Evolutionary conservation across 305 asterid genomes (phyloP).

Genomic region (Rubia occidens): DNA sequence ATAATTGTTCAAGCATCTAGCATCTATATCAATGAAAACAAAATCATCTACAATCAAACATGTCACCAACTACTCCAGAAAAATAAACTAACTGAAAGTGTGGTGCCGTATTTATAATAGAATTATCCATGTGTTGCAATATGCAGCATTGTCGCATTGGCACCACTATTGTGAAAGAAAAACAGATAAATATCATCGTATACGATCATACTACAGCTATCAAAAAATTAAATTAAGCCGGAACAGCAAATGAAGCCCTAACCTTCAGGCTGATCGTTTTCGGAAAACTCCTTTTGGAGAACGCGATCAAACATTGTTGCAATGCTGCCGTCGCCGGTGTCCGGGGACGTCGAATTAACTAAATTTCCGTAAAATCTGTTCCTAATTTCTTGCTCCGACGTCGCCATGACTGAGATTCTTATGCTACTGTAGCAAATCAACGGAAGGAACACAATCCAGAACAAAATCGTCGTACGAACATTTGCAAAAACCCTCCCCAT

Average conservation of each 20-base stretch:
- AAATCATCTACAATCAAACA: background rate
- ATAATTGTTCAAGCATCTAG: background rate
- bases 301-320: slow-evolving; percentile 96
- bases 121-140: background rate
- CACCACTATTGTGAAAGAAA: too few relatives aligned
- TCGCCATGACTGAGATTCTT: slow-evolving; percentile 30
- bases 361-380: slow-evolving; percentile 76
- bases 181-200: too few relatives aligned
- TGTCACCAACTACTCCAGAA: background rate
- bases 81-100: background rate
- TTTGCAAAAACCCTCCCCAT: slow-evolving; percentile 25
- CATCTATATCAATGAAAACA: too few relatives aligned
- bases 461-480: slow-evolving; percentile 21
- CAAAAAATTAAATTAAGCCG: background rate
- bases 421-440: slow-evolving; percentile 25
- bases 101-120: background rate
- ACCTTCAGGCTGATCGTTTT: slow-evolving; percentile 86
- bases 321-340: slow-evolving; percentile 54
- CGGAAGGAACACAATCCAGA: slow-evolving; percentile 21
- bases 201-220: background rate
- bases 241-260: background rate
- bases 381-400: slow-evolving; percentile 72
- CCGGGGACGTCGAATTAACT: slow-evolving; percentile 53
- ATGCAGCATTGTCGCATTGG: too few relatives aligned
- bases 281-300: slow-evolving; percentile 79